Conservation (phyloP, 257 asterid genomes). For the Petunia secreta region DNA sequence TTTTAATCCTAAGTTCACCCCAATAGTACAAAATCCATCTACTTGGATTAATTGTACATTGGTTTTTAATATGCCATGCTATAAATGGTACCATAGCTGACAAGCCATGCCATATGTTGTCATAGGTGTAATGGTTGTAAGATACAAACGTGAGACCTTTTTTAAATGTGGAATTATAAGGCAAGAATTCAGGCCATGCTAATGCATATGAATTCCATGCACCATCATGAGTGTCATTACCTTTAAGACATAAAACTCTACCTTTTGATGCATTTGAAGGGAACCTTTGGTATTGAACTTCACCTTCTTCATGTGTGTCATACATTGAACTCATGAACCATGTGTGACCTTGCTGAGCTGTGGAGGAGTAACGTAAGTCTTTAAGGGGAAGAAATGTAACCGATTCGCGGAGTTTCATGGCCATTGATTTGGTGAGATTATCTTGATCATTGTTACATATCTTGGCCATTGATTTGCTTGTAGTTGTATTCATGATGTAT, state of each 20-base stretch:
- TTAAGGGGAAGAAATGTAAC: slow-evolving; percentile 74
- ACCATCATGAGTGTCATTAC: slow-evolving; percentile 64
- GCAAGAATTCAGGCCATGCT: slow-evolving; percentile 66
- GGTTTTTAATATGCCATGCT: slow-evolving; percentile 61
- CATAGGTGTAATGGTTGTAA: slow-evolving; percentile 62
- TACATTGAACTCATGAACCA: slow-evolving; percentile 86
- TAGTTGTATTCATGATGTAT: slow-evolving; percentile 32
- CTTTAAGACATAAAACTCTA: slow-evolving; percentile 59
- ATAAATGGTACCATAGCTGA: slow-evolving; percentile 67
- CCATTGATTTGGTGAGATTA: slow-evolving; percentile 31
- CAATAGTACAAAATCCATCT: slow-evolving; percentile 69
- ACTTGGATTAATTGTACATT: slow-evolving; percentile 44
- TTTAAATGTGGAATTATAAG: slow-evolving; percentile 48
- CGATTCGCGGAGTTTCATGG: slow-evolving; percentile 44
- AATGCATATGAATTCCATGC: slow-evolving; percentile 72
- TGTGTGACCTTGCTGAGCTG: slow-evolving; percentile 66
- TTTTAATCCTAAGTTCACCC: slow-evolving; percentile 65
- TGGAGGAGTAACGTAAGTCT: slow-evolving; percentile 55
- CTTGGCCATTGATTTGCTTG: slow-evolving; percentile 19
- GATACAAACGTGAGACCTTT: slow-evolving; percentile 63
- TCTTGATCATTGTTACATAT: slow-evolving; percentile 27
- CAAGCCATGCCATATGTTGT: slow-evolving; percentile 78
- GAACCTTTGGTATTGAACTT: slow-evolving; percentile 59
- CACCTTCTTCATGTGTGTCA: slow-evolving; percentile 60
- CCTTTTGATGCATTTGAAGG: slow-evolving; percentile 58